Evolutionary conservation across 495 filamentous ascomycete species (phyloP).

Genomic region (Penicillium alfredii): DNA sequence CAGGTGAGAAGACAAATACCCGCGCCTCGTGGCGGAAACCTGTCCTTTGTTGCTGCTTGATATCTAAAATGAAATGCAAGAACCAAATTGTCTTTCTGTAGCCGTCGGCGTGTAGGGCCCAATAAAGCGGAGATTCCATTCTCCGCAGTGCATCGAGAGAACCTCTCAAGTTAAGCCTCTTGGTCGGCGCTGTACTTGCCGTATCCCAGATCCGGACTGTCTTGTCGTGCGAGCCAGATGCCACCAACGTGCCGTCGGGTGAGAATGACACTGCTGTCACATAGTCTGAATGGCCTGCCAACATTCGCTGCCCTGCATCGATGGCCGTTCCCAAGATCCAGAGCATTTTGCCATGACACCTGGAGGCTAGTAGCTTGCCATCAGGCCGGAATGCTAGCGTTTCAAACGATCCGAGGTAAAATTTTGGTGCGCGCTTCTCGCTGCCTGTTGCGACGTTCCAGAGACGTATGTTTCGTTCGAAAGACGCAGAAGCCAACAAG

Average conservation of each 20-base stretch:
- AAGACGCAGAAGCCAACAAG: constrained; percentile 24
- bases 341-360: too few species aligned
- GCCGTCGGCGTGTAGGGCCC: background rate
- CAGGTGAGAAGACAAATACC: background rate
- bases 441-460: constrained; percentile 25
- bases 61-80: background rate
- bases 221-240: background rate
- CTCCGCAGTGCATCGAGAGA: background rate
- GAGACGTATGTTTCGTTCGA: constrained; percentile 22
- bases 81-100: background rate
- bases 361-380: constrained; percentile 16
- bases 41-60: background rate
- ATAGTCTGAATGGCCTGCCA: background rate
- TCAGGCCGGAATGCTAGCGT: constrained; percentile 16
- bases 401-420: constrained; percentile 11
- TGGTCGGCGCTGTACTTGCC: background rate
- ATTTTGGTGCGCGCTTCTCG: constrained; percentile 12
- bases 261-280: too few species aligned
- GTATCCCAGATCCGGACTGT: background rate
- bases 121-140: background rate
- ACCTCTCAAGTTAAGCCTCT: background rate
- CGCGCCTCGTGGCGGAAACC: background rate
- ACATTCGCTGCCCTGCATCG: too few species aligned
- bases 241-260: background rate
- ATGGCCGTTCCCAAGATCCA: too few species aligned